phyloP scores from a whole-genome alignment of 2,329 filamentous ascomycete species.

The Trichoderma endophyticum region DNA sequence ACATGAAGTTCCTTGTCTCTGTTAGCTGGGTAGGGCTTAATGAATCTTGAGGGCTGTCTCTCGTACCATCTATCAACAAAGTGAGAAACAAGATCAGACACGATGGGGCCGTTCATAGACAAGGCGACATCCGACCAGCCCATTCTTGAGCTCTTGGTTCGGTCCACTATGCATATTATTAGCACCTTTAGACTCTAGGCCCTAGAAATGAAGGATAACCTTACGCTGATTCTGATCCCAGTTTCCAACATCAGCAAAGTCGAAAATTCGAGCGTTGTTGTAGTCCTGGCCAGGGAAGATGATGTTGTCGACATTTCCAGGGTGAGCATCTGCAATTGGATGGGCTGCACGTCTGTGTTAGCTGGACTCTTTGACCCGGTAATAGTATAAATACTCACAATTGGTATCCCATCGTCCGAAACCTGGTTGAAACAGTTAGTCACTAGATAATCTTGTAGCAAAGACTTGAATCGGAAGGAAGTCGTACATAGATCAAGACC shows the following conservation, averaged over 20 bases:
- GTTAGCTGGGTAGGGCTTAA: not conserved
- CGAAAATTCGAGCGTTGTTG: conserved; percentile 83
- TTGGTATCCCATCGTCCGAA: conserved; percentile 89
- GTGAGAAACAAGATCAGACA: conserved; percentile 71
- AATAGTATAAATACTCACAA: conserved; percentile 40
- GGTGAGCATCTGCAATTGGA: conserved; percentile 79
- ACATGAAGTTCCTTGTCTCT: conserved; percentile 73
- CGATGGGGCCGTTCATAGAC: conserved; percentile 69
- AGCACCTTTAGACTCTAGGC: not conserved
- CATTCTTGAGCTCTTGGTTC: conserved; percentile 78
- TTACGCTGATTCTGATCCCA: conserved; percentile 78
- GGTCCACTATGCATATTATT: conserved; percentile 53
- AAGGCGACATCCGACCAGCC: conserved; percentile 88
- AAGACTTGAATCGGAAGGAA: not conserved
- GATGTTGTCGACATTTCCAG: conserved; percentile 69
- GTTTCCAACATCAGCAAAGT: conserved; percentile 72
- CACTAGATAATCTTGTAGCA: conserved; percentile 24
- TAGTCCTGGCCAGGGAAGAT: conserved; percentile 89
- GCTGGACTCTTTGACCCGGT: not conserved
- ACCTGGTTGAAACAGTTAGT: conserved; percentile 36
- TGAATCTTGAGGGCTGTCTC: not conserved
- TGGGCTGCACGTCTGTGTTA: conserved; percentile 47
- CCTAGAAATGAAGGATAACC: conserved; percentile 19
- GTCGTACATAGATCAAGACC: conserved; percentile 73
- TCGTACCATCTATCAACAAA: conserved; percentile 76